Evolutionary conservation across 495 filamentous ascomycete species (phyloP).

Genomic region (Penicillium odoratum): DNA sequence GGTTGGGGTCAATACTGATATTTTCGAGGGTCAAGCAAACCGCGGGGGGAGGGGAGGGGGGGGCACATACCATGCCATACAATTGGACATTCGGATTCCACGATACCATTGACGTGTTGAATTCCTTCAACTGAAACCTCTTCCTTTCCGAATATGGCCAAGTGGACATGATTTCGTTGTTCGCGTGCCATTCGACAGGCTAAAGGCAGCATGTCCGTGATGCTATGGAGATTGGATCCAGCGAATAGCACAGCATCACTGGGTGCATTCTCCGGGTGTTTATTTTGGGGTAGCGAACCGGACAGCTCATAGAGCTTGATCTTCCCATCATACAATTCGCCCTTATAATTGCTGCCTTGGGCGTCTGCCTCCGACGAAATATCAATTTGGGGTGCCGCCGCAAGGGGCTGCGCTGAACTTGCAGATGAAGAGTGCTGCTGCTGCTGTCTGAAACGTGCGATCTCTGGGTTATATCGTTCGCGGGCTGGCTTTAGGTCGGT

Average conservation of each 20-base stretch:
- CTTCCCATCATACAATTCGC: slow-evolving; percentile 50
- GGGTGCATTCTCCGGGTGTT: slow-evolving; percentile 25
- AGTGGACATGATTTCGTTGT: slow-evolving; percentile 51
- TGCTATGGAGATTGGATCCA: slow-evolving; percentile 48
- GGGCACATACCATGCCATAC: slow-evolving; percentile 51
- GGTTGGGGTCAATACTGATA: slow-evolving; percentile 14
- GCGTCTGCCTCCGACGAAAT: slow-evolving; percentile 23
- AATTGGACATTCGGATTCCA: slow-evolving; percentile 46
- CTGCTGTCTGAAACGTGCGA: slow-evolving; percentile 26
- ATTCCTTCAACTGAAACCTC: slow-evolving; percentile 53
- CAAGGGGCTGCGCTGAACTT: slow-evolving; percentile 10
- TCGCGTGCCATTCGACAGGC: slow-evolving; percentile 54
- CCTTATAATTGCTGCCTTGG: slow-evolving; percentile 16
- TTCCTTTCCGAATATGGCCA: slow-evolving; percentile 55
- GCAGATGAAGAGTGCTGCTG: slow-evolving; percentile 3
- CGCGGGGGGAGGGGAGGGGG: no score
- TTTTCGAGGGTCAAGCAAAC: neutral
- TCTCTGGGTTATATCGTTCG: slow-evolving; percentile 30
- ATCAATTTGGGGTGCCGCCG: slow-evolving; percentile 6
- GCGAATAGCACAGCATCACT: slow-evolving; percentile 52
- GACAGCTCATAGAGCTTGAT: slow-evolving; percentile 57
- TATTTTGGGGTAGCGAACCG: slow-evolving; percentile 44
- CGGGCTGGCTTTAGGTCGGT: slow-evolving; percentile 37
- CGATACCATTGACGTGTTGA: slow-evolving; percentile 49
- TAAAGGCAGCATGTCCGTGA: slow-evolving; percentile 52